A percentile compares a stretch with the other conserved stretches of the same genome.
Conservation (phyloP, 306 rosid genomes). For the Fragaria nilgerrensis region DNA sequence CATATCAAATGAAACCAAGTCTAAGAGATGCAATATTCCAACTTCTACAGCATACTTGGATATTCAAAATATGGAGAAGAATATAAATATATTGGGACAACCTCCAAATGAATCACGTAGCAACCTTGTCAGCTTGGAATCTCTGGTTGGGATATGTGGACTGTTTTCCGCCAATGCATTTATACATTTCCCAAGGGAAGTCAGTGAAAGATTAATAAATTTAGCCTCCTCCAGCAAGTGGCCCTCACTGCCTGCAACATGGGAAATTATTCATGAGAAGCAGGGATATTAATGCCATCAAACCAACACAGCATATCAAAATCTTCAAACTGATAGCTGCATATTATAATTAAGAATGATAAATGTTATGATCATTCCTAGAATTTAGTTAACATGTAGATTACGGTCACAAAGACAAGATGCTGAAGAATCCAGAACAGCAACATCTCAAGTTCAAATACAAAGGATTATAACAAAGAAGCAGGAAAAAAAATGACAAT, state of each 20-base stretch:
- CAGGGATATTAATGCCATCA: conserved; percentile 4
- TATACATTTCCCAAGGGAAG: conserved; percentile 76
- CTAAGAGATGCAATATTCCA: neutral
- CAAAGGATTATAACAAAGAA: neutral
- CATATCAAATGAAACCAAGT: neutral
- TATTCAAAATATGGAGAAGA: conserved; percentile 14
- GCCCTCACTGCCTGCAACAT: conserved; percentile 65
- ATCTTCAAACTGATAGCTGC: neutral
- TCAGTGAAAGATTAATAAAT: conserved; percentile 67
- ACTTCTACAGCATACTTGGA: neutral
- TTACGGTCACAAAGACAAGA: neutral
- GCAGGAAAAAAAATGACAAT: neutral
- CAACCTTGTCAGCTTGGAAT: conserved; percentile 74
- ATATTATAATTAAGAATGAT: neutral
- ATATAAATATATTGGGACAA: conserved; percentile 23
- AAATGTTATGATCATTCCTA: neutral
- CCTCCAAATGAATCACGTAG: conserved; percentile 87
- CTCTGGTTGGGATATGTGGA: conserved; percentile 67
- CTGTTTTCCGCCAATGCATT: conserved; percentile 75
- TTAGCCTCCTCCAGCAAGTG: conserved; percentile 71
- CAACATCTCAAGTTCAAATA: neutral
- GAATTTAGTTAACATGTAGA: neutral
- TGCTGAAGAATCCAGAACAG: neutral
- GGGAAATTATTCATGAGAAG: conserved; percentile 10
- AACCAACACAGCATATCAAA: conserved; percentile 8